These are phyloP conservation scores for Begonia loranthoides DNA, from an alignment of 306 rosid genomes.

Conservation along the genomic window DNA sequence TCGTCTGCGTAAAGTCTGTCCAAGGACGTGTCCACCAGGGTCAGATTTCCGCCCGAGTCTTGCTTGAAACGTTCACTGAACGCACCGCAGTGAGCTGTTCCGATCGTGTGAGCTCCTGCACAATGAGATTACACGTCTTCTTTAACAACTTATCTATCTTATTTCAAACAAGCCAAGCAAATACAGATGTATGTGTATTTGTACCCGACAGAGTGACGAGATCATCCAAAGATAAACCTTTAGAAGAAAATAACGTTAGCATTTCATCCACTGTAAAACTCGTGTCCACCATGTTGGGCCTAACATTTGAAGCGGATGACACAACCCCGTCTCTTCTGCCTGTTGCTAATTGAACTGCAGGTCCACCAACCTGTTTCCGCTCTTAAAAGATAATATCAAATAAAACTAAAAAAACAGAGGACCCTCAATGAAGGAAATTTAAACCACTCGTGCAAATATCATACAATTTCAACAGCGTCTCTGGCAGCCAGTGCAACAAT, in stretches of 20 bases:
- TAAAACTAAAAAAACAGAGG: constrained; percentile 7
- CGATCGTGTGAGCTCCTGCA: constrained; percentile 83
- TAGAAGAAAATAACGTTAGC: constrained; percentile 42
- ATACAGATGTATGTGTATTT: not conserved
- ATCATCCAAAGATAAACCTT: constrained; percentile 72
- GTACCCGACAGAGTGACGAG: constrained; percentile 73
- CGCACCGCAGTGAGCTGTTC: constrained; percentile 62
- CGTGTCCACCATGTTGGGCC: constrained; percentile 80
- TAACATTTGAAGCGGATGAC: constrained; percentile 64
- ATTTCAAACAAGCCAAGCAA: no score
- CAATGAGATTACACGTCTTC: not conserved
- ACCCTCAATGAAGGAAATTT: not conserved
- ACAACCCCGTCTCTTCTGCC: constrained; percentile 78
- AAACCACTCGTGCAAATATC: constrained; percentile 1
- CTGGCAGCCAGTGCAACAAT: constrained; percentile 77
- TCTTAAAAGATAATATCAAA: not conserved
- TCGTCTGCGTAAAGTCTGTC: constrained; percentile 47
- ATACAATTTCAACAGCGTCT: constrained; percentile 81
- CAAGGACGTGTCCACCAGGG: constrained; percentile 39
- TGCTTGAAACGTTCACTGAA: constrained; percentile 49
- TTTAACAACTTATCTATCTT: no score
- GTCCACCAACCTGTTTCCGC: constrained; percentile 63
- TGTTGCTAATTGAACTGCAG: constrained; percentile 47
- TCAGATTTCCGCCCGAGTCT: constrained; percentile 41
- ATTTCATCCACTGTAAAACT: constrained; percentile 71